Percentiles rank a stretch among this genome's conserved stretches.
phyloP scores from a whole-genome alignment of 1,284 basidiomycete genomes.

The Apiotrichum montevideense region DNA sequence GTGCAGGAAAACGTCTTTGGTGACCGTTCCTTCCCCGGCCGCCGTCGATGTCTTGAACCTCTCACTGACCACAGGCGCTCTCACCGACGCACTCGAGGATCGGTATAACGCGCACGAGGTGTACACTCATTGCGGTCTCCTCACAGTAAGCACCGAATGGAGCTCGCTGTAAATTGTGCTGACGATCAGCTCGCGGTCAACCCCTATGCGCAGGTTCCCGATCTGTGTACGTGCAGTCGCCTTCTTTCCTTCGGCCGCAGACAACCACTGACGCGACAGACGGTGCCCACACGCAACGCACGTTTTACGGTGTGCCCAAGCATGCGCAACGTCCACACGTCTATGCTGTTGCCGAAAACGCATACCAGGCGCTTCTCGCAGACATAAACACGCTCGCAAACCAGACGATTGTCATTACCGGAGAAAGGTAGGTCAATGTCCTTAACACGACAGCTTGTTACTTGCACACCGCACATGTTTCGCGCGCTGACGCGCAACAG shows the following conservation, averaged over 20 bases:
- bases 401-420: conserved; percentile 20
- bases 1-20: background rate
- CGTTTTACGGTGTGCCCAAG: conserved; percentile 10
- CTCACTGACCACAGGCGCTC: conserved; percentile 5
- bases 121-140: conserved; percentile 15
- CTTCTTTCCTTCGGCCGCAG: background rate
- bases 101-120: conserved; percentile 9
- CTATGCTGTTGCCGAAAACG: conserved; percentile 14
- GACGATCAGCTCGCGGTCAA: conserved; percentile 13
- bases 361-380: conserved; percentile 10
- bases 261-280: conserved; percentile 7
- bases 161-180: background rate
- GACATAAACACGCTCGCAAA: conserved; percentile 1
- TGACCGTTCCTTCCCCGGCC: background rate
- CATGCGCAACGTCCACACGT: conserved; percentile 15
- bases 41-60: no score
- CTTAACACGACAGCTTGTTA: background rate
- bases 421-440: conserved; percentile 12
- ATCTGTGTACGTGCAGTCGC: conserved; percentile 8
- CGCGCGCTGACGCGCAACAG: background rate
- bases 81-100: conserved; percentile 12
- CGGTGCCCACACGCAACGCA: conserved; percentile 3
- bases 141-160: conserved; percentile 6
- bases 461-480: no score
- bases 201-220: conserved; percentile 11